phyloP scores from a whole-genome alignment of 23 red algal genomes.

The Chondrus crispus region DNA sequence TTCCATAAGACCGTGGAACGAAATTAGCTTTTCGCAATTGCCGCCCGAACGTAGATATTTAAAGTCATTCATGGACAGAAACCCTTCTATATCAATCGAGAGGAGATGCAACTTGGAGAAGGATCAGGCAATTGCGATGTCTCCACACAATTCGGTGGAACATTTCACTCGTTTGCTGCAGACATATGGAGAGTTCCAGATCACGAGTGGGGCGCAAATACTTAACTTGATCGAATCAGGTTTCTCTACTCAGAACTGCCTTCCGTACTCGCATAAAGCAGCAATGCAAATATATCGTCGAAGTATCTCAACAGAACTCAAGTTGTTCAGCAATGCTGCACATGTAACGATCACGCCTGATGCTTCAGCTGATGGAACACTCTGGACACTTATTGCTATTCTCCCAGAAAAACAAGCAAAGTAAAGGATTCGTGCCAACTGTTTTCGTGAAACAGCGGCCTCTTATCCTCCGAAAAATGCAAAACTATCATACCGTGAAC shows the following conservation, averaged over 20 bases:
- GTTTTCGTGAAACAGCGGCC: background rate
- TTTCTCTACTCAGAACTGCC: background rate
- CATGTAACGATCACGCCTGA: slow-evolving; percentile 6
- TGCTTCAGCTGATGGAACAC: background rate
- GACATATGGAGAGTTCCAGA: too few species aligned
- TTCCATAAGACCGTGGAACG: too few species aligned
- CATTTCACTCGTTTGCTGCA: background rate
- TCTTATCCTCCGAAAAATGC: background rate
- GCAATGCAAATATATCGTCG: background rate
- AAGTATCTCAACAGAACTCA: background rate
- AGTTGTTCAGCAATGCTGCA: background rate
- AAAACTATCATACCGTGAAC: background rate
- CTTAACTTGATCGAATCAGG: background rate
- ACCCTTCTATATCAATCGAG: too few species aligned
- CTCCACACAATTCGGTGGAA: background rate
- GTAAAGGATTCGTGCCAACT: background rate
- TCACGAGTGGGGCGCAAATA: too few species aligned
- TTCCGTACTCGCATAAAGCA: background rate
- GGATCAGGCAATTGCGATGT: background rate
- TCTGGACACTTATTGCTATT: background rate
- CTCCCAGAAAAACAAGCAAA: background rate
- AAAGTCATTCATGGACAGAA: too few species aligned
- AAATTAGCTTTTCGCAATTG: too few species aligned
- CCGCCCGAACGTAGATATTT: too few species aligned
- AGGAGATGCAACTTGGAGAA: background rate